Percentiles rank a stretch among this genome's conserved stretches.
Conservation (phyloP, 208 protist genomes). For the Strigomonas culicis region DNA sequence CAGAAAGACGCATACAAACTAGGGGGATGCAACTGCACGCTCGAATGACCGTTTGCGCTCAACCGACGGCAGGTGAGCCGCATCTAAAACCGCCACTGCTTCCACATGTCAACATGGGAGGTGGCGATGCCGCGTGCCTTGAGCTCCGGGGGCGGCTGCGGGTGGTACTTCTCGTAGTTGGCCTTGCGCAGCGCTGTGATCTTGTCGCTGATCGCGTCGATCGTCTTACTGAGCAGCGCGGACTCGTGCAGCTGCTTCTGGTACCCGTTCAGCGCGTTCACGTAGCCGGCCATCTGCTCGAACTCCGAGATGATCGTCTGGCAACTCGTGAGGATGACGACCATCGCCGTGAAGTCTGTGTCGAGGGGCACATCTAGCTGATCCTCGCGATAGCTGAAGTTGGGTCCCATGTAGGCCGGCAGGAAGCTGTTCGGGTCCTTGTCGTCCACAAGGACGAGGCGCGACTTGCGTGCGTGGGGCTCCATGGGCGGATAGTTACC, state of each 20-base stretch:
- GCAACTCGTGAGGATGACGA: constrained; percentile 25
- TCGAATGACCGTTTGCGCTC: too few species aligned
- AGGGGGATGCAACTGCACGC: too few species aligned
- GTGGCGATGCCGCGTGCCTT: constrained; percentile 13
- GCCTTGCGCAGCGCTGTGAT: not conserved
- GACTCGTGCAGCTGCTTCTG: constrained; percentile 42
- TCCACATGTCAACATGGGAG: constrained; percentile 17
- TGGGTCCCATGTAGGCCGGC: constrained; percentile 19
- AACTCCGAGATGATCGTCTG: constrained; percentile 27
- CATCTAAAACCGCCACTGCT: constrained; percentile 29
- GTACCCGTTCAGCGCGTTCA: constrained; percentile 26
- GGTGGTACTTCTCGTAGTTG: constrained; percentile 28
- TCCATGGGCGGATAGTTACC: not conserved
- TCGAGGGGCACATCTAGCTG: constrained; percentile 21
- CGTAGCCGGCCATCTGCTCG: constrained; percentile 12
- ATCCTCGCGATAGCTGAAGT: constrained; percentile 37
- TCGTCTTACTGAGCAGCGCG: constrained; percentile 14
- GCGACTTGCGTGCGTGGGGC: not conserved
- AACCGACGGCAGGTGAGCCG: too few species aligned
- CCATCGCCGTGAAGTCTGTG: constrained; percentile 30
- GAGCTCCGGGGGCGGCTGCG: constrained; percentile 12
- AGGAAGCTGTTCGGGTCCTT: constrained; percentile 7
- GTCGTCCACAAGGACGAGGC: constrained; percentile 2
- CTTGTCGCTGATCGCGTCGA: constrained; percentile 28
- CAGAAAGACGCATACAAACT: too few species aligned